Conservation (phyloP, 208 protist species). For the Naegleria lovaniensis region DNA sequence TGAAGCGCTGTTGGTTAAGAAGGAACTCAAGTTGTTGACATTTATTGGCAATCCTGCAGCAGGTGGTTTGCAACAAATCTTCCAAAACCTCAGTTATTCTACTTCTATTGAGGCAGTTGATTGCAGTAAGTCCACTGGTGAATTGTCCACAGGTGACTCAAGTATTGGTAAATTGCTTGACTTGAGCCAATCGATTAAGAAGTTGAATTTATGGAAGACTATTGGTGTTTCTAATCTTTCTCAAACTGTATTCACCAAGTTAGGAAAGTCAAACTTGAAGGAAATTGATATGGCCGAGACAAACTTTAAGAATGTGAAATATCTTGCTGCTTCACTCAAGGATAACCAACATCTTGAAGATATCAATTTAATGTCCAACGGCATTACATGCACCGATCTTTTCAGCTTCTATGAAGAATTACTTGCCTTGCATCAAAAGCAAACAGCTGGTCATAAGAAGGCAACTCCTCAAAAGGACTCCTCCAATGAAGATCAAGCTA, state of each 20-base stretch:
- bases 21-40: not conserved
- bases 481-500: not conserved
- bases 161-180: not conserved
- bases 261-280: not conserved
- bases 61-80: not conserved
- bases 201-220: conserved; percentile 20
- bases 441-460: too few relatives aligned
- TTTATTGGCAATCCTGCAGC: not conserved
- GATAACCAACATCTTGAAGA: not conserved
- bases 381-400: not conserved
- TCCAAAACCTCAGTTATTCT: not conserved
- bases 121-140: not conserved
- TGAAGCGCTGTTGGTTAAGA: conserved; percentile 14
- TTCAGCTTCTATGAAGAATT: not conserved
- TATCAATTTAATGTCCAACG: not conserved
- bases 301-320: not conserved
- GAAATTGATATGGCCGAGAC: conserved; percentile 9
- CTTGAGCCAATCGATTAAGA: not conserved
- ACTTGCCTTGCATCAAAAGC: not conserved
- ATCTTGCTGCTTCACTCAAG: not conserved
- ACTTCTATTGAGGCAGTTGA: not conserved
- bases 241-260: not conserved
- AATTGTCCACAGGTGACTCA: not conserved
- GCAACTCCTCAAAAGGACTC: not conserved
- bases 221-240: not conserved